Evolutionary conservation across 257 asterid species (phyloP).

Genomic region (Plectranthus barbatus): DNA sequence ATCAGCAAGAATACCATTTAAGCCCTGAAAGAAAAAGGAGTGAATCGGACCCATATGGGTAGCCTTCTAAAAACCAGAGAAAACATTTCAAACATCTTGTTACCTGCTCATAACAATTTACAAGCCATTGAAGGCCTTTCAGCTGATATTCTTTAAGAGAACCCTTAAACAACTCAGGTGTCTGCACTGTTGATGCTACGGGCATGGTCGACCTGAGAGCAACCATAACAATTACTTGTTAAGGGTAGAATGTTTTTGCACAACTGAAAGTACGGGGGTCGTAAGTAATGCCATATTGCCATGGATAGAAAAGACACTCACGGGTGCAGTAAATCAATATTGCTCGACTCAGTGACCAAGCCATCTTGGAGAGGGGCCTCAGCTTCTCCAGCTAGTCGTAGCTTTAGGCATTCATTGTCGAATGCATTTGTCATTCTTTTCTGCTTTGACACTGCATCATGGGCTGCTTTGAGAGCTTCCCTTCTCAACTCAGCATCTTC

Average conservation of each 20-base stretch:
- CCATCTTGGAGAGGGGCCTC: slow-evolving; percentile 66
- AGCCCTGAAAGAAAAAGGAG: slow-evolving; percentile 42
- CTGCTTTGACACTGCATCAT: slow-evolving; percentile 99
- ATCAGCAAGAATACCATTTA: slow-evolving; percentile 99
- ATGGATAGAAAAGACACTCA: slow-evolving; percentile 30
- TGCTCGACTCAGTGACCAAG: slow-evolving; percentile 44
- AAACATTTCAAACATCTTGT: not conserved
- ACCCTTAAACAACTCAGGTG: slow-evolving; percentile 89
- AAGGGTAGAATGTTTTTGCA: not conserved
- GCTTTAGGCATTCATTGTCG: slow-evolving; percentile 72
- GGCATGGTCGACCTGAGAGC: slow-evolving; percentile 92
- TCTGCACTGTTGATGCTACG: slow-evolving; percentile 74
- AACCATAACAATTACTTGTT: slow-evolving; percentile 8
- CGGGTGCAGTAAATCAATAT: slow-evolving; percentile 95
- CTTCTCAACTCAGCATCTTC: slow-evolving; percentile 92
- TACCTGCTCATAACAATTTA: slow-evolving; percentile 98
- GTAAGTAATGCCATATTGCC: not conserved
- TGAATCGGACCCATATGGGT: slow-evolving; percentile 7
- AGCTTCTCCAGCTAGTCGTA: slow-evolving; percentile 52
- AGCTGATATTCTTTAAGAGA: slow-evolving; percentile 89
- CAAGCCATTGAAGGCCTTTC: slow-evolving; percentile 99
- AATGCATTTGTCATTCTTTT: slow-evolving; percentile 79
- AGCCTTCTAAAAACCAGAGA: slow-evolving; percentile 12
- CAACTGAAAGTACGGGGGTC: not conserved
- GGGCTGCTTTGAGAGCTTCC: slow-evolving; percentile 98